These are phyloP conservation scores for Asterionellopsis glacialis DNA, from an alignment of 108 stramenopile species.

Conservation along the genomic window DNA sequence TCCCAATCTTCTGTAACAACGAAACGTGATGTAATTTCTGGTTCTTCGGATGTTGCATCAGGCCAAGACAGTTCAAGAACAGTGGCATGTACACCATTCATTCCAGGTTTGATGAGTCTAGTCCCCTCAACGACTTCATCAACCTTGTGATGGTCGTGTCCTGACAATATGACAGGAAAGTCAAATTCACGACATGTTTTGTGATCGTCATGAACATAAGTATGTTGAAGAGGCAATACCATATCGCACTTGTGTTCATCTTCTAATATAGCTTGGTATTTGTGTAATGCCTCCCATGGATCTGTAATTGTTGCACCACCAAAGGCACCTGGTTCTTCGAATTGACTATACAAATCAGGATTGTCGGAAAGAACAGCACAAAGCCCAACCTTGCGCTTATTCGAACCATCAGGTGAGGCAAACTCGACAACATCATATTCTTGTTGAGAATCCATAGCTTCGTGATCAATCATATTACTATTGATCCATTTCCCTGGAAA, in stretches of 20 bases:
- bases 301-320: slow-evolving; percentile 36
- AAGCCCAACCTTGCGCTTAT: slow-evolving; percentile 33
- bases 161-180: slow-evolving; percentile 42
- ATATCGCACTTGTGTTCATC: slow-evolving; percentile 27
- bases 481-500: slow-evolving; percentile 45
- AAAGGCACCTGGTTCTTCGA: slow-evolving; percentile 36
- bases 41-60: slow-evolving; percentile 8
- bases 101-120: slow-evolving; percentile 39
- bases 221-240: slow-evolving; percentile 43
- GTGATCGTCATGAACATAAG: slow-evolving; percentile 43
- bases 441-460: slow-evolving; percentile 33
- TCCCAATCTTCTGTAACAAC: slow-evolving; percentile 26
- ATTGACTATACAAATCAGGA: slow-evolving; percentile 36
- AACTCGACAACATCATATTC: slow-evolving; percentile 35
- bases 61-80: slow-evolving; percentile 39
- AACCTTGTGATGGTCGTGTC: slow-evolving; percentile 50
- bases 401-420: slow-evolving; percentile 20
- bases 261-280: slow-evolving; percentile 24
- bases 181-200: slow-evolving; percentile 39
- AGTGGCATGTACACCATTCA: slow-evolving; percentile 36
- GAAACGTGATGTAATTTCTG: slow-evolving; percentile 23
- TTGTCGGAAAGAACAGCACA: slow-evolving; percentile 34
- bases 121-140: slow-evolving; percentile 47
- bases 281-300: slow-evolving; percentile 34
- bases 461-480: slow-evolving; percentile 46